Conservation (phyloP, 1,284 basidiomycete genomes). For the Fomitiporia mediterranea region DNA sequence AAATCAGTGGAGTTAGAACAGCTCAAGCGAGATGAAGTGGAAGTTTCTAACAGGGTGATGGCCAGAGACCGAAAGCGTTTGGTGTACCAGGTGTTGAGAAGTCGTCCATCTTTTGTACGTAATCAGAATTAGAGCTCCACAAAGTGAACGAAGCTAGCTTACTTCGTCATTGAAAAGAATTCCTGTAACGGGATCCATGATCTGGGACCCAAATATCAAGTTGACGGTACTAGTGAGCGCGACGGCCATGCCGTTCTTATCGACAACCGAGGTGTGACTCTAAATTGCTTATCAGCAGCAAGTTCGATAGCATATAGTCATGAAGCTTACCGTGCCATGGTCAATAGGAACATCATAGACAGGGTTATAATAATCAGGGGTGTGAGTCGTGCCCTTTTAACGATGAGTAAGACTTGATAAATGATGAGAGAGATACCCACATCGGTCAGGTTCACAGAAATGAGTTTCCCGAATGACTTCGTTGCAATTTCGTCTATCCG, state of each 20-base stretch:
- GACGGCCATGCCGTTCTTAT: slow-evolving; percentile 82
- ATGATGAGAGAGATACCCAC: slow-evolving; percentile 40
- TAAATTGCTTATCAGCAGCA: slow-evolving; percentile 29
- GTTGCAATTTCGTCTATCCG: slow-evolving; percentile 66
- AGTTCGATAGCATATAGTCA: not conserved
- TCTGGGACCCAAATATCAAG: slow-evolving; percentile 78
- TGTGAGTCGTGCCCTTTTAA: slow-evolving; percentile 70
- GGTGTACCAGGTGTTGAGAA: slow-evolving; percentile 79
- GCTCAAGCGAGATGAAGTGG: slow-evolving; percentile 6
- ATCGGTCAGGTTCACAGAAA: slow-evolving; percentile 73
- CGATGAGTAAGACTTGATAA: slow-evolving; percentile 15
- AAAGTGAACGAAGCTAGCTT: slow-evolving; percentile 12
- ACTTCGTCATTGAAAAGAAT: slow-evolving; percentile 87
- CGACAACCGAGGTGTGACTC: slow-evolving; percentile 81
- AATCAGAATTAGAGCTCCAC: not conserved
- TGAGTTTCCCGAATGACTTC: slow-evolving; percentile 60
- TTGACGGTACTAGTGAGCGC: slow-evolving; percentile 87
- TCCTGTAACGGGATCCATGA: slow-evolving; percentile 82
- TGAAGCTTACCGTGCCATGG: slow-evolving; percentile 74
- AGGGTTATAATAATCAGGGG: slow-evolving; percentile 79
- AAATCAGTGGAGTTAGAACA: not conserved
- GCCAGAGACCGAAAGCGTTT: slow-evolving; percentile 80
- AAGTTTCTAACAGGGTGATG: slow-evolving; percentile 67
- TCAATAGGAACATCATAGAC: slow-evolving; percentile 73
- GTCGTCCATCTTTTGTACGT: slow-evolving; percentile 70